Evolutionary conservation across 2,329 filamentous ascomycete species (phyloP).

Genomic region (Epichloe sylvatica): DNA sequence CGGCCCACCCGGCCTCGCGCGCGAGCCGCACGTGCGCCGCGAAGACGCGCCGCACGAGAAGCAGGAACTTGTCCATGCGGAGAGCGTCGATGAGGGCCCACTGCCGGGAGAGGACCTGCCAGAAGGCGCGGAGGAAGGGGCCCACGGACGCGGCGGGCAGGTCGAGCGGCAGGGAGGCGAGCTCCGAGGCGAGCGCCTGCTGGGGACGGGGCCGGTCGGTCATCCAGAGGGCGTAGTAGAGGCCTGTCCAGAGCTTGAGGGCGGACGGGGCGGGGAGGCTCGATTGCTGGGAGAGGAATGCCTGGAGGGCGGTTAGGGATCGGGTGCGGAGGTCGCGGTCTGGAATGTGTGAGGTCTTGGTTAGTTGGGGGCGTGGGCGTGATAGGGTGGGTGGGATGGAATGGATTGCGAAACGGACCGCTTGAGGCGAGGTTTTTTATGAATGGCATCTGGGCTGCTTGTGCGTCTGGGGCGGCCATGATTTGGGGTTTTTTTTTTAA

Average conservation of each 20-base stretch:
- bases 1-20: conserved; percentile 21
- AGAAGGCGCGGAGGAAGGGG: conserved; percentile 50
- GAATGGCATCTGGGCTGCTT: conserved; percentile 50
- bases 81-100: conserved; percentile 63
- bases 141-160: conserved; percentile 34
- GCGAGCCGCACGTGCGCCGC: conserved; percentile 49
- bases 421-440: conserved; percentile 74
- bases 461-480: conserved; percentile 1
- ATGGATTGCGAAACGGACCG: conserved; percentile 32
- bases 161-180: conserved; percentile 51
- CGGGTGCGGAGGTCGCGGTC: conserved; percentile 66
- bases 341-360: conserved; percentile 20
- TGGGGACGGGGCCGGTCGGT: conserved; percentile 79
- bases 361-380: not conserved
- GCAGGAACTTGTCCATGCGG: conserved; percentile 84
- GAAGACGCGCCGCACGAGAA: conserved; percentile 67
- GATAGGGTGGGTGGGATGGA: no score
- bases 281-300: conserved; percentile 55
- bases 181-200: conserved; percentile 65
- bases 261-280: conserved; percentile 52
- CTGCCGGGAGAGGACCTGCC: conserved; percentile 54
- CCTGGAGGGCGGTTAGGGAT: conserved; percentile 61
- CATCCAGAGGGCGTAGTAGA: conserved; percentile 92
- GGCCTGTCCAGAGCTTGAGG: conserved; percentile 84
- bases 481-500: not conserved